phyloP scores from a whole-genome alignment of 2,329 filamentous ascomycete genomes.

The Orbilia oligospora region DNA sequence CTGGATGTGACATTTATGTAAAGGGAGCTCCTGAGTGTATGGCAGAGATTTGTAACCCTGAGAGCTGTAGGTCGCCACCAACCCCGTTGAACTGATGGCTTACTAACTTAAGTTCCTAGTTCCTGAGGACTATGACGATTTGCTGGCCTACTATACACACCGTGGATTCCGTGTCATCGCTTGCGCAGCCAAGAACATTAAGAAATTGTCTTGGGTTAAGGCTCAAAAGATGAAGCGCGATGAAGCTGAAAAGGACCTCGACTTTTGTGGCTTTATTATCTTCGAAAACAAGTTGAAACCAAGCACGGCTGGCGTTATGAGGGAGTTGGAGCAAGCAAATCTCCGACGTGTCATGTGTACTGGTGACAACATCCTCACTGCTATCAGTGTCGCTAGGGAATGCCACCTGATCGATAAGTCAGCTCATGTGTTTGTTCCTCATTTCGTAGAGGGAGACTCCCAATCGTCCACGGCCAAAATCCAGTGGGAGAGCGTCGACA shows the following conservation, averaged over 20 bases:
- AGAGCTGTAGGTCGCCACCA: slow-evolving; percentile 76
- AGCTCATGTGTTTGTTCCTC: slow-evolving; percentile 92
- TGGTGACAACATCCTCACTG: slow-evolving; percentile 96
- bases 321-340: slow-evolving; percentile 84
- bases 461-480: slow-evolving; percentile 81
- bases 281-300: slow-evolving; percentile 99
- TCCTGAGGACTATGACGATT: slow-evolving; percentile 88
- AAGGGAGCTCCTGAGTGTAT: slow-evolving; percentile 98
- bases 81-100: neutral
- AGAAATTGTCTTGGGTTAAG: slow-evolving; percentile 91
- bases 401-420: slow-evolving; percentile 84
- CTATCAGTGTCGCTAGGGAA: slow-evolving; percentile 93
- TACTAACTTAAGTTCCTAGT: slow-evolving; percentile 69
- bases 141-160: slow-evolving; percentile 91
- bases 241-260: slow-evolving; percentile 85
- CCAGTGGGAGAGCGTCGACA: slow-evolving; percentile 95
- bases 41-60: slow-evolving; percentile 88
- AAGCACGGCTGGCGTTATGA: slow-evolving; percentile 83
- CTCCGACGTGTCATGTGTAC: slow-evolving; percentile 97
- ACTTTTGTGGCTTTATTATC: slow-evolving; percentile 96
- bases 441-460: slow-evolving; percentile 83
- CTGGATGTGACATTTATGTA: slow-evolving; percentile 88
- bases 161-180: slow-evolving; percentile 96
- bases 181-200: slow-evolving; percentile 89
- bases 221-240: slow-evolving; percentile 91